A percentile compares a stretch with the other conserved stretches of the same genome.
Conservation (phyloP, 129 eudicot genomes). For the Lactuca saligna region DNA sequence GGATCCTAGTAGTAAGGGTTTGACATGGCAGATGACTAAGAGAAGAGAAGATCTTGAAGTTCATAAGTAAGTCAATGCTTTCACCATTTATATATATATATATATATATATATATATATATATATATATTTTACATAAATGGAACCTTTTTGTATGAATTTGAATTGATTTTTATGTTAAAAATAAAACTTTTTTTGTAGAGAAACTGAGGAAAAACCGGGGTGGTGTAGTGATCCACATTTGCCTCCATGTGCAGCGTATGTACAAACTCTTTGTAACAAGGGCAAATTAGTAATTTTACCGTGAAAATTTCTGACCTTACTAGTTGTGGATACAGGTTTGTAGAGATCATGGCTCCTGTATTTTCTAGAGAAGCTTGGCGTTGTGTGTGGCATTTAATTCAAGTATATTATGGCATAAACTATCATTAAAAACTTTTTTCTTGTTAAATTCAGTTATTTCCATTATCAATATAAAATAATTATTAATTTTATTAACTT, state of each 20-base stretch:
- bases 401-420: slow-evolving; percentile 49
- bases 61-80: slow-evolving; percentile 67
- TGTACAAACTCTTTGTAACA: slow-evolving; percentile 10
- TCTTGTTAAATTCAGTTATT: not conserved
- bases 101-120: no score
- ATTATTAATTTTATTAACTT: no score
- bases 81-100: slow-evolving; percentile 5
- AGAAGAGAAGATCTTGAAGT: slow-evolving; percentile 60
- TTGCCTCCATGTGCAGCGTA: slow-evolving; percentile 99
- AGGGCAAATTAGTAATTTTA: slow-evolving; percentile 14
- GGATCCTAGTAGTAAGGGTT: slow-evolving; percentile 42
- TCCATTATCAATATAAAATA: not conserved
- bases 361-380: slow-evolving; percentile 93
- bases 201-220: slow-evolving; percentile 65
- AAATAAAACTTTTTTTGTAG: slow-evolving; percentile 32
- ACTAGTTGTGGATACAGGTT: slow-evolving; percentile 47
- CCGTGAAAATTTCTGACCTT: slow-evolving; percentile 16
- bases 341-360: slow-evolving; percentile 98
- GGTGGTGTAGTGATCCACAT: slow-evolving; percentile 86
- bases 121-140: not conserved
- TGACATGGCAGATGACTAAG: slow-evolving; percentile 89
- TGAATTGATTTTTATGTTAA: slow-evolving; percentile 5
- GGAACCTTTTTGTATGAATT: slow-evolving; percentile 9
- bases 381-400: slow-evolving; percentile 94
- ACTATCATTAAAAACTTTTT: not conserved